phyloP scores from a whole-genome alignment of 495 filamentous ascomycete genomes.

The Neurospora sp. region DNA sequence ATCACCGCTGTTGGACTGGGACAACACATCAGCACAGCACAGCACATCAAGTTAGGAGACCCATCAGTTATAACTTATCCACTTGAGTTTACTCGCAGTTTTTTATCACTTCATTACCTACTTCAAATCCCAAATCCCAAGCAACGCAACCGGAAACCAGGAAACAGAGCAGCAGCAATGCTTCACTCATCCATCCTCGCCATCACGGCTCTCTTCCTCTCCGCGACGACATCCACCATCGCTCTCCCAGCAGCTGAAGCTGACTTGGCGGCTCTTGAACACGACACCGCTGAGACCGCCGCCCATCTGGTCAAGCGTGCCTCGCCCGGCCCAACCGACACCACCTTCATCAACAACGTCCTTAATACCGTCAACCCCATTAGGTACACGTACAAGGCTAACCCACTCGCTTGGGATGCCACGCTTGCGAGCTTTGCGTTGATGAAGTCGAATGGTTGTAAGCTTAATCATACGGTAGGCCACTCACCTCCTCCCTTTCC shows the following conservation, averaged over 20 bases:
- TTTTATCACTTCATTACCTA: not conserved
- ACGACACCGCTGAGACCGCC: not conserved
- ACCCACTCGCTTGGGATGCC: conserved; percentile 5
- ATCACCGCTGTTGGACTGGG: not conserved
- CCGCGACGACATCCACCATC: not conserved
- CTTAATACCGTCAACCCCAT: conserved; percentile 10
- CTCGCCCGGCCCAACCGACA: conserved; percentile 8
- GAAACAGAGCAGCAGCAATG: not conserved
- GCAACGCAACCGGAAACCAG: not conserved
- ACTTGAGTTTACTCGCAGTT: not conserved
- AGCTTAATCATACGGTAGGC: conserved; percentile 10
- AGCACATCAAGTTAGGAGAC: not conserved
- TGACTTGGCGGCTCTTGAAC: not conserved
- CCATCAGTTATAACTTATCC: not conserved
- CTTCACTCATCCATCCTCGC: not conserved
- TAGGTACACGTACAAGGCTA: conserved; percentile 4
- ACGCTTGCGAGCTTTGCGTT: conserved; percentile 6
- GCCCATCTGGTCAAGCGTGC: not conserved
- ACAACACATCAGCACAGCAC: not conserved
- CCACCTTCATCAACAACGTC: conserved; percentile 7
- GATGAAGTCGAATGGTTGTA: conserved; percentile 13
- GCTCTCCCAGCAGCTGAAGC: not conserved
- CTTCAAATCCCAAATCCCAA: not conserved
- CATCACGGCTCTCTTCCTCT: not conserved
- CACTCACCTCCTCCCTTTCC: not conserved